Evolutionary conservation across 2,329 filamentous ascomycete genomes (phyloP).

Genomic region (Zarea fungicola): DNA sequence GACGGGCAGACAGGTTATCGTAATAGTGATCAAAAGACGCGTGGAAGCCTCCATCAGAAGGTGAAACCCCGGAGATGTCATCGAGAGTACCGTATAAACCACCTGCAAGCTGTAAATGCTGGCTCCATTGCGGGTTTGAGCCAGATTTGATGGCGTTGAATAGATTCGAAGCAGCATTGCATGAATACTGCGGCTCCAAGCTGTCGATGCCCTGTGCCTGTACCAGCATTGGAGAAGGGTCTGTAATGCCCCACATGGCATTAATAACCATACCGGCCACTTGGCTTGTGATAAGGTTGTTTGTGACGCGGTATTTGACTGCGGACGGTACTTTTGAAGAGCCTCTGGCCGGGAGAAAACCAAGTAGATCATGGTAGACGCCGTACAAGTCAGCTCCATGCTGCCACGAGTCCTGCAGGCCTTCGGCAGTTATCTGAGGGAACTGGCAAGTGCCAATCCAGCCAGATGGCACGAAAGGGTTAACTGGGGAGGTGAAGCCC

Average conservation of each 20-base stretch:
- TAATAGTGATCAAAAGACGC: conserved; percentile 75
- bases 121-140: conserved; percentile 50
- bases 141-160: conserved; percentile 40
- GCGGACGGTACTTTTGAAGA: conserved; percentile 34
- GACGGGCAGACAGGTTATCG: conserved; percentile 73
- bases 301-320: conserved; percentile 67
- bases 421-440: conserved; percentile 69
- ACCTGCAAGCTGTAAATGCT: conserved; percentile 54
- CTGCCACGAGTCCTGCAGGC: conserved; percentile 67
- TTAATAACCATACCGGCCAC: conserved; percentile 69
- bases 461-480: conserved; percentile 61
- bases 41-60: conserved; percentile 58
- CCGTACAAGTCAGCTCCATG: conserved; percentile 71
- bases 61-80: conserved; percentile 58
- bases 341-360: conserved; percentile 56
- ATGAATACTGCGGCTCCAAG: conserved; percentile 69
- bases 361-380: conserved; percentile 67
- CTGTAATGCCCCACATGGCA: conserved; percentile 57
- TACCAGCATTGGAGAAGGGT: conserved; percentile 41
- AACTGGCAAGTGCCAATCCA: conserved; percentile 74
- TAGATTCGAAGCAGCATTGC: conserved; percentile 43
- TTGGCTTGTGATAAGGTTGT: conserved; percentile 77
- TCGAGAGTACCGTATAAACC: conserved; percentile 58
- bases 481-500: conserved; percentile 54
- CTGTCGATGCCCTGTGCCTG: conserved; percentile 59